A percentile compares a stretch with the other conserved stretches of the same genome.
phyloP scores from a whole-genome alignment of 805 yeast genomes.

The Tanozyma kutaoensis region DNA sequence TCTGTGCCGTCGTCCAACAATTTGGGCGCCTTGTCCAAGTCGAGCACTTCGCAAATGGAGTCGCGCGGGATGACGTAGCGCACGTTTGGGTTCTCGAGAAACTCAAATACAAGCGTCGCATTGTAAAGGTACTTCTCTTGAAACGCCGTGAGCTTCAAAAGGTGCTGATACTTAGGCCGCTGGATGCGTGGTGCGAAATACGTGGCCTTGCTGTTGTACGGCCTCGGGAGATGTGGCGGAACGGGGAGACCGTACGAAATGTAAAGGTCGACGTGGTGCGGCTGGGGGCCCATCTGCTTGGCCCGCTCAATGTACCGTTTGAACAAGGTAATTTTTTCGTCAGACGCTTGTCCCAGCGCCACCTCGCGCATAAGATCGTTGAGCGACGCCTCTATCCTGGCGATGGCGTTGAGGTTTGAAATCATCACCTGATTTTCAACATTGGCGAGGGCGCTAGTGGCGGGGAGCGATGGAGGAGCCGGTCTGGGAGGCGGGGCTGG shows the following conservation, averaged over 20 bases:
- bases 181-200: no score
- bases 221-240: constrained; percentile 8
- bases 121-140: constrained; percentile 57
- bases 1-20: constrained; percentile 8
- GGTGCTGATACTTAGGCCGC: constrained; percentile 15
- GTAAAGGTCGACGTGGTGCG: constrained; percentile 23
- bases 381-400: constrained; percentile 55
- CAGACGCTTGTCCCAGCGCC: constrained; percentile 69
- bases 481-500: no score
- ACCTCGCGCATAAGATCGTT: constrained; percentile 71
- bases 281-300: constrained; percentile 53
- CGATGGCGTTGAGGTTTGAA: constrained; percentile 71
- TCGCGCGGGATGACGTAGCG: constrained; percentile 69
- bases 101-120: constrained; percentile 77
- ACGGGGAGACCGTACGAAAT: constrained; percentile 6
- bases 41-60: constrained; percentile 50
- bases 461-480: no score
- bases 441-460: no score
- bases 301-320: constrained; percentile 76
- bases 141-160: constrained; percentile 57
- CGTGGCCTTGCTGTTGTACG: no score
- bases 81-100: constrained; percentile 62
- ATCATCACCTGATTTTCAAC: constrained; percentile 73
- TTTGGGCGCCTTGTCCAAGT: constrained; percentile 1
- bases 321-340: constrained; percentile 61